Evolutionary conservation across 352 stramenopile species (phyloP).

Genomic region (Phytophthora uliginosa): DNA sequence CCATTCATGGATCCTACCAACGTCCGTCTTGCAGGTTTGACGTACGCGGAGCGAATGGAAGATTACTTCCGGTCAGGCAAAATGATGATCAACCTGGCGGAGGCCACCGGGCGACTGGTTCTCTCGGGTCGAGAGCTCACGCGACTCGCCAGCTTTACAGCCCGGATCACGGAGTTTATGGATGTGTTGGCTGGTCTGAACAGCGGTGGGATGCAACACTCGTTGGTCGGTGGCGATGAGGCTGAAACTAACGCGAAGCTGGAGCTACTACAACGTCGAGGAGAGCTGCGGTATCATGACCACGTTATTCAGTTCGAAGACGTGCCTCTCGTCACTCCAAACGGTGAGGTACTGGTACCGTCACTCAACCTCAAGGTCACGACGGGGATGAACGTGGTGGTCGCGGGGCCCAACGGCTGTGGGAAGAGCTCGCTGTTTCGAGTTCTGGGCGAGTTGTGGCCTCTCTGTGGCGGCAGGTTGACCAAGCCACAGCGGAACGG

Average conservation of each 20-base stretch:
- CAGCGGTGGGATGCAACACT: slow-evolving; percentile 61
- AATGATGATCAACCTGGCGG: slow-evolving; percentile 85
- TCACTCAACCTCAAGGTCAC: slow-evolving; percentile 80
- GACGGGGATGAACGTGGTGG: slow-evolving; percentile 88
- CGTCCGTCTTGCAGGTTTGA: slow-evolving; percentile 49
- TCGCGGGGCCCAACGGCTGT: slow-evolving; percentile 79
- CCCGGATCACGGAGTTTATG: slow-evolving; percentile 81
- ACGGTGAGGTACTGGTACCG: slow-evolving; percentile 80
- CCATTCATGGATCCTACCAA: slow-evolving; percentile 66
- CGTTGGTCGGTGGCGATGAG: slow-evolving; percentile 36
- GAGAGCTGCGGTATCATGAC: slow-evolving; percentile 53
- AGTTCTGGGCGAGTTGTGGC: slow-evolving; percentile 87
- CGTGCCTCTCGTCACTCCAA: slow-evolving; percentile 86
- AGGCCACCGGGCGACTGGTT: slow-evolving; percentile 86
- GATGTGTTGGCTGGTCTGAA: slow-evolving; percentile 70
- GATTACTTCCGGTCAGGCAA: slow-evolving; percentile 84
- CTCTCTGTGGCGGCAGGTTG: slow-evolving; percentile 72
- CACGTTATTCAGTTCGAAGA: slow-evolving; percentile 88
- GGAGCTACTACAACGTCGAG: slow-evolving; percentile 50
- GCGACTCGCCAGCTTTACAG: slow-evolving; percentile 73
- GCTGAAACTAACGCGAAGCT: slow-evolving; percentile 11
- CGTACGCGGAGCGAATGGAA: slow-evolving; percentile 77
- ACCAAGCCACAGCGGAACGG: slow-evolving; percentile 75
- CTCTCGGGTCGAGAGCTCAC: slow-evolving; percentile 84
- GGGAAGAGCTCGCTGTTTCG: slow-evolving; percentile 90